Percentiles rank a stretch among this genome's conserved stretches.
Evolutionary conservation across 2,329 filamentous ascomycete species (phyloP).

Genomic region (Pseudopithomyces maydicus): DNA sequence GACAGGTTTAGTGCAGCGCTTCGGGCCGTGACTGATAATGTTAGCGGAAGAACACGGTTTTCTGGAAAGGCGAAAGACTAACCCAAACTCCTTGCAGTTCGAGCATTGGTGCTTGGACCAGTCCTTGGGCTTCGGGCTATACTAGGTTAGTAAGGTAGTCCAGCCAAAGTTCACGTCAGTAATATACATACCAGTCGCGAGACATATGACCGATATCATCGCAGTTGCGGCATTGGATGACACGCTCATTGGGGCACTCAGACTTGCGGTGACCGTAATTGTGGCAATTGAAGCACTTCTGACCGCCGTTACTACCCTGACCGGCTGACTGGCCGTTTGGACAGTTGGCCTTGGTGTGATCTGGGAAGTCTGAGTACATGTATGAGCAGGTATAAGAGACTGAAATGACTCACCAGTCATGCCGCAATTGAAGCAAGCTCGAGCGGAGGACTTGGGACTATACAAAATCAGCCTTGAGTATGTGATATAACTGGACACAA

Average conservation of each 20-base stretch:
- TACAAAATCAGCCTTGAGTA: neutral
- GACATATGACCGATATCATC: conserved; percentile 65
- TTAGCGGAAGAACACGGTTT: conserved; percentile 6
- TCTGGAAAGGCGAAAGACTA: neutral
- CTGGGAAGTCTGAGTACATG: conserved; percentile 14
- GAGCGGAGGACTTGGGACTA: conserved; percentile 15
- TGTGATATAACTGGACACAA: neutral
- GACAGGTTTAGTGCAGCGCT: conserved; percentile 46
- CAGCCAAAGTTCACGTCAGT: too few species aligned
- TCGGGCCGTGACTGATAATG: conserved; percentile 46
- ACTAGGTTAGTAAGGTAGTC: neutral
- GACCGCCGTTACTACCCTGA: conserved; percentile 15
- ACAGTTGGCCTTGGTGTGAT: conserved; percentile 27
- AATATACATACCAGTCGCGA: conserved; percentile 51
- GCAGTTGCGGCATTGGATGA: conserved; percentile 63
- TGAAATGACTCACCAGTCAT: conserved; percentile 13
- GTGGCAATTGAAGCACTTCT: conserved; percentile 28
- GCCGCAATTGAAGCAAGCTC: conserved; percentile 39
- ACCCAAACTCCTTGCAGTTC: conserved; percentile 57
- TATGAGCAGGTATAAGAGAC: neutral
- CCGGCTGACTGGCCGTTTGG: conserved; percentile 21
- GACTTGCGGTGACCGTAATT: conserved; percentile 9
- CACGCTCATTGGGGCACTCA: conserved; percentile 33
- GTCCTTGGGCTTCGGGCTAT: conserved; percentile 55
- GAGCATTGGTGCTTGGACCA: conserved; percentile 64